Evolutionary conservation across 2,329 filamentous ascomycete species (phyloP), one percentile per base, ranked within the genome.

Genomic region (Phaeophleospora eucalypticola): DNA sequence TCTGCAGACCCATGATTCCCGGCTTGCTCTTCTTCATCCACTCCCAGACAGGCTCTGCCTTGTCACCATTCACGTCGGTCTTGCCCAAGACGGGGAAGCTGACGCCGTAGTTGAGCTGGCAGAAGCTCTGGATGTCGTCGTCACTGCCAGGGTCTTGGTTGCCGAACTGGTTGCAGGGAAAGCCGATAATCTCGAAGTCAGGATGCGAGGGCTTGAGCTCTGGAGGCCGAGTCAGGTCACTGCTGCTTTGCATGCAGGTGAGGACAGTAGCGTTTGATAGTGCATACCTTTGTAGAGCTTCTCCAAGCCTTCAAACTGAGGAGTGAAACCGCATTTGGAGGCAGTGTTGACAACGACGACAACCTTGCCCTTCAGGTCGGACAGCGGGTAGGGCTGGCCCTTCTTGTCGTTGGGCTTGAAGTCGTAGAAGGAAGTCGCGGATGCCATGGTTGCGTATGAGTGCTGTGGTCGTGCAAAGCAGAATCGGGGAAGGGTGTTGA

Each of bases 131-230:
- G 46, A 86, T 70, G 64, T 89, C 82, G 7, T 76, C 71, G 34
- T 83, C 75, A 12, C 72, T 77, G 62, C 88, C 89, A 21, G 91
- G 91, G 66, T 97, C 93, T 72, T 98, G 93, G 58, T 73, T 71
- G 64, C 84, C 87, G 71, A 98, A 98, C 73, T 98, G 93, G 79
- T 97, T 98, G 83, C 91, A 97, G 48, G 93, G 93, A 75, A 98
- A 97, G 61, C 90, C 93, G 65, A 98, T 79, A 72, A 98, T 82
- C 63, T 82, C 77, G 68, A 98, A 93, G 56, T 88, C 82, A 24
- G 76, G 79, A 75, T 94, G 75, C 63, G 81, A 77, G 57, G 75
- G 75, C 60, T 81, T 82, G 65, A 96, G 63, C 42, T 74, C 70
- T 63, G 55, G 14, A 37, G 36, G 16, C 10, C 15, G 35, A 36